Base-by-base conservation (phyloP, 805 yeast species). In the Metschnikowia hibisci region DNA sequence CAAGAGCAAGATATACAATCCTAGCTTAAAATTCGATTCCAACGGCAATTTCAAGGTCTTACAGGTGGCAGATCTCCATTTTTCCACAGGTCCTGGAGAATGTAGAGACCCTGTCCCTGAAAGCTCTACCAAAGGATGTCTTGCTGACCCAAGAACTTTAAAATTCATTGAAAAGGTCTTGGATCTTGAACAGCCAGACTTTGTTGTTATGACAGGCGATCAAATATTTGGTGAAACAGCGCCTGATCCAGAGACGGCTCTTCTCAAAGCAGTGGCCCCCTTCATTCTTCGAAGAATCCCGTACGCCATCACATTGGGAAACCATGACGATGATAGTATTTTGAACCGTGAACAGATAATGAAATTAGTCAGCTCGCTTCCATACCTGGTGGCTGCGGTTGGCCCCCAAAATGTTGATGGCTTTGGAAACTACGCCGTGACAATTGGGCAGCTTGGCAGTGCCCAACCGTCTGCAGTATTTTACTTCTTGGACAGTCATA, bases 41-140 rank as follows among this genome's bases (percentile, higher is more conserved):
- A 57, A 73, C 15, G 80, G 79, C 4, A 75, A 70, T 42, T 87
- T 82, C 63, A 91, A 85, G 61, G 82, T 93, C 32, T 63, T 88
- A 9, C 99, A 93, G 62, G 78, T 91, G 4, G 95, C 97, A 0
- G 98, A 93, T 61, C 67, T 91, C 44, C 99, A 93, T 63, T 82
- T 85, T 59, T 76, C 93, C n/a, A 84, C 96, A 0, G 90, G 89
- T 5, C 74, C 68, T 42, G 97, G 97, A 11, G 61, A 62, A 37
- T 93, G 98, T 56, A 69, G 84, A 41, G 95, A 90, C 57, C 82
- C 85, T 10, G 77, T 58, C 32, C 91, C 93, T 0, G 69, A 70
- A 14, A 62, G 59, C 12, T 61, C 65, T 8, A 63, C 63, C 3
- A 66, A 66, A 5, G 67, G 63, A 10, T 93, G 98, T 58, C 64